Base-by-base conservation (phyloP, 345 rosid species). In the Euphorbia pulcherrima region DNA sequence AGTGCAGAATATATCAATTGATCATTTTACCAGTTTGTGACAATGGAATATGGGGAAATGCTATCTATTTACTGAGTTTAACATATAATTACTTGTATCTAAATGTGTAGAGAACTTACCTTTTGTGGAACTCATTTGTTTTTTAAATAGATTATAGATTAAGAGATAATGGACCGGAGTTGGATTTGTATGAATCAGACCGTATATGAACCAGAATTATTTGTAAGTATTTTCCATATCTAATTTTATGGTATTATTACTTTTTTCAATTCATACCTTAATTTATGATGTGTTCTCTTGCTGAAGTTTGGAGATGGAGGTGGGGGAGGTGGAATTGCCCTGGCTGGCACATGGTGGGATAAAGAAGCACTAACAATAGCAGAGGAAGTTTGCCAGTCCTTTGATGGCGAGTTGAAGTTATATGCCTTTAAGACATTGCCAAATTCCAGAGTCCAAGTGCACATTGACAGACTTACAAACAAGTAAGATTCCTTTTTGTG, bases 271-370 rank as follows among this genome's bases (percentile, higher is more conserved):
- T 54, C 51, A 26, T 48, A n/a, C 48, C 23, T 23, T 68, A 63
- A 69, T 69, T 7, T 12, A n/a, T 6, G 2, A 44, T 46, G 69
- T 69, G 56, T 18, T 17, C 39, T 13, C 57, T 20, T 67, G 51
- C 5, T 68, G 67, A 73, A 93, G 98, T 86, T 64, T 58, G 97
- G 96, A 67, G 96, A 93, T 82, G 98, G 97, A 61, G 80, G 77
- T 50, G 92, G 83, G 21, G 97, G 98, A 76, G 97, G 97, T 66
- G 96, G 98, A 46, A 78, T 90, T 58, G 77, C 87, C 35, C 84
- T 90, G 12, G 90, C 90, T 12, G 97, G 98, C 63, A 86, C 92
- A 56, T 69, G 83, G 85, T 87, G 97, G 97, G 98, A 93, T 51
- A 86, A 88, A 75, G 86, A 87, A 81, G 97, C 90, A 54, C 75